Evolutionary conservation across 208 protist species (phyloP).

Genomic region (Leishmania amazonensis): DNA sequence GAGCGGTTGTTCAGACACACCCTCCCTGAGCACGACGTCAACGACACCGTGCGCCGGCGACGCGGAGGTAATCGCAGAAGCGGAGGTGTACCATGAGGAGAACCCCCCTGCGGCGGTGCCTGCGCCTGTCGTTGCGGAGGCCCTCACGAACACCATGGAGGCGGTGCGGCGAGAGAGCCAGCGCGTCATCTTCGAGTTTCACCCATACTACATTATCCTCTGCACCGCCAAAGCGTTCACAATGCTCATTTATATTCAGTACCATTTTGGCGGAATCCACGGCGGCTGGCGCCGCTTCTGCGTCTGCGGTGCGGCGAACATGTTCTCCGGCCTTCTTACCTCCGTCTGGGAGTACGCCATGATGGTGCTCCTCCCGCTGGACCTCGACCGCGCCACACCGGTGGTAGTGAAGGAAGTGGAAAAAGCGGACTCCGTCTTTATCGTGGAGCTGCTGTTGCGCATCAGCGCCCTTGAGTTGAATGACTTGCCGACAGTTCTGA

Average conservation of each 20-base stretch:
- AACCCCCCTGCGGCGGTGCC: slow-evolving; percentile 38
- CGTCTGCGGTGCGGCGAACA: slow-evolving; percentile 55
- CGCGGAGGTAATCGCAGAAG: neutral
- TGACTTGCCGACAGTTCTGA: slow-evolving; percentile 55
- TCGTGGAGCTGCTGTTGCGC: slow-evolving; percentile 60
- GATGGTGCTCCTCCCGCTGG: slow-evolving; percentile 41
- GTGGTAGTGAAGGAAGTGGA: slow-evolving; percentile 42
- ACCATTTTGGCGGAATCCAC: slow-evolving; percentile 43
- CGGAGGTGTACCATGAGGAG: slow-evolving; percentile 19
- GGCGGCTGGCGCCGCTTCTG: slow-evolving; percentile 65
- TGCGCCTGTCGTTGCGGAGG: slow-evolving; percentile 43
- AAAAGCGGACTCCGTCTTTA: slow-evolving; percentile 48
- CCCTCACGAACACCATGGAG: slow-evolving; percentile 40
- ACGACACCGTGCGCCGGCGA: neutral
- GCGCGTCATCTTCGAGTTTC: slow-evolving; percentile 47
- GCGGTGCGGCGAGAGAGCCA: slow-evolving; percentile 49
- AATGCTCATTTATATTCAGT: slow-evolving; percentile 69
- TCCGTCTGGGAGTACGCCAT: slow-evolving; percentile 59
- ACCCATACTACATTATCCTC: slow-evolving; percentile 59
- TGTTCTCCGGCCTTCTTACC: slow-evolving; percentile 57
- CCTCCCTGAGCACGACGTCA: no score
- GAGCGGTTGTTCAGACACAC: no score
- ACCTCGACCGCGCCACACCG: slow-evolving; percentile 18
- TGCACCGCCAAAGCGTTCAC: slow-evolving; percentile 49
- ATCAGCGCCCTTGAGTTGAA: slow-evolving; percentile 51